Conservation (phyloP, 2,329 filamentous ascomycete genomes). For the Diaporthe ilicicola region DNA sequence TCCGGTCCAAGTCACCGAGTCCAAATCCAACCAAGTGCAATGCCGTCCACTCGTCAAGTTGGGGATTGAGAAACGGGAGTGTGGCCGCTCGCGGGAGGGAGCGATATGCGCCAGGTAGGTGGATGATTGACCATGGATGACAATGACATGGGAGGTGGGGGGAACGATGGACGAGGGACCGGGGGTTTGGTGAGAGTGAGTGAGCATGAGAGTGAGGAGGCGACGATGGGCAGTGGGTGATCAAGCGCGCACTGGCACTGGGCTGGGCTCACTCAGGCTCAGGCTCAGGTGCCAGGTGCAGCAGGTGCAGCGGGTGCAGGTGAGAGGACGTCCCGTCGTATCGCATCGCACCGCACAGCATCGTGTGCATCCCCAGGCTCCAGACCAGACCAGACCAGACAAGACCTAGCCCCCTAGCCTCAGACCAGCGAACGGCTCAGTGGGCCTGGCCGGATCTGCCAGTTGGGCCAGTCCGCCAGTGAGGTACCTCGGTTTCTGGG, state of each 20-base stretch:
- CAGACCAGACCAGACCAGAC: neutral
- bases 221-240: no score
- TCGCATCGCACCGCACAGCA: slow-evolving; percentile 1
- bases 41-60: neutral
- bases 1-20: neutral
- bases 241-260: neutral
- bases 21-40: neutral
- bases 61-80: slow-evolving; percentile 4
- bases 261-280: neutral
- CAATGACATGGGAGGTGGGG: neutral
- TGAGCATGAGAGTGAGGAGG: no score
- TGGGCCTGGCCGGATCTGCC: neutral
- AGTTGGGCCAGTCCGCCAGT: neutral
- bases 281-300: neutral
- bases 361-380: slow-evolving; percentile 7
- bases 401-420: neutral
- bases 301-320: neutral
- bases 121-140: neutral
- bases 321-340: neutral
- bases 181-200: neutral
- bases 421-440: neutral
- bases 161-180: neutral
- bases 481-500: no score
- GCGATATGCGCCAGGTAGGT: slow-evolving; percentile 12
- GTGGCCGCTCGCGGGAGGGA: neutral